Conservation (phyloP, 129 eudicot species). For the Artemisia annua region DNA sequence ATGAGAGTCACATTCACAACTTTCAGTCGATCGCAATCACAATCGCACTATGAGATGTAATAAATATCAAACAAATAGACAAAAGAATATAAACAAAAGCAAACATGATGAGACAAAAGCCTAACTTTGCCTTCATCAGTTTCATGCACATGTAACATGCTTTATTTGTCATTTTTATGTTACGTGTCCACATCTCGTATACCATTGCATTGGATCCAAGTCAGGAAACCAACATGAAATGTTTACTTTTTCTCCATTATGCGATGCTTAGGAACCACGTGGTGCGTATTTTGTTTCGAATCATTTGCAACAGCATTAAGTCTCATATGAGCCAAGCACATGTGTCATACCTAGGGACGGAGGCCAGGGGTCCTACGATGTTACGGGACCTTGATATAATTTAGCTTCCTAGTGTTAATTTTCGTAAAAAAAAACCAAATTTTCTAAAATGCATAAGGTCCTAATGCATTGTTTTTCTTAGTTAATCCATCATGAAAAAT, state of each 20-base stretch:
- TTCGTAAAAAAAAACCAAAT: too few relatives aligned
- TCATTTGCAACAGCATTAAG: too few relatives aligned
- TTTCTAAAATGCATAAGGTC: too few relatives aligned
- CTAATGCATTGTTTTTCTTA: too few relatives aligned
- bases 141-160: not conserved
- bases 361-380: too few relatives aligned
- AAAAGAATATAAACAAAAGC: not conserved
- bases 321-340: too few relatives aligned
- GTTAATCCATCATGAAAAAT: too few relatives aligned
- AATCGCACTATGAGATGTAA: not conserved
- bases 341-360: too few relatives aligned
- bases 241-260: not conserved
- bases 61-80: not conserved
- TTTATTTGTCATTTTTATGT: not conserved
- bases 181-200: not conserved
- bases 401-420: too few relatives aligned
- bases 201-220: not conserved
- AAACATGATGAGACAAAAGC: not conserved
- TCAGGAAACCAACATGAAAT: not conserved
- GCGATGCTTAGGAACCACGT: not conserved
- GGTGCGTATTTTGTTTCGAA: not conserved
- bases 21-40: too few relatives aligned
- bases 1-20: too few relatives aligned
- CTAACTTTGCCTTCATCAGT: not conserved
- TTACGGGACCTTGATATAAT: too few relatives aligned